These are phyloP conservation scores for Cylindrotheca fusiformis DNA, from an alignment of 108 stramenopile species.

Conservation along the genomic window DNA sequence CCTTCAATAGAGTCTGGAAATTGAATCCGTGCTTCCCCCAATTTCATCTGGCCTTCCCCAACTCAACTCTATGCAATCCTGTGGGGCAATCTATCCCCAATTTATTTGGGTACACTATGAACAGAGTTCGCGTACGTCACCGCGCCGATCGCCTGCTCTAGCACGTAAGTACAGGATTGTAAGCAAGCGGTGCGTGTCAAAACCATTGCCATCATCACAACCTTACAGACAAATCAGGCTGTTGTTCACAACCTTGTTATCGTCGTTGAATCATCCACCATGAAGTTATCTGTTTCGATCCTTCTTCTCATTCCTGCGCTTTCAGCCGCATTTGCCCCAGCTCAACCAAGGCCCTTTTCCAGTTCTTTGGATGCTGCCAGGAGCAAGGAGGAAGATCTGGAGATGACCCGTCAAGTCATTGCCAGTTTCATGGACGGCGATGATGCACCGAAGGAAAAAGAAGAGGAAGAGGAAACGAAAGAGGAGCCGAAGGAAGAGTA, in stretches of 20 bases:
- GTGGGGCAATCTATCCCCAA: too few species aligned
- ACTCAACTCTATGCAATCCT: too few species aligned
- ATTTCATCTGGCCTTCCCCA: too few species aligned
- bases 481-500: conserved; percentile 14
- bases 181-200: too few species aligned
- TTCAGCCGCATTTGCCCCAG: conserved; percentile 32
- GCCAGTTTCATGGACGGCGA: conserved; percentile 4
- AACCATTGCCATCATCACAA: too few species aligned
- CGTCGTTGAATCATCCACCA: conserved; percentile 2
- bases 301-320: conserved; percentile 28
- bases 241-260: background rate
- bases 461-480: background rate
- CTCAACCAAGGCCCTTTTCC: conserved; percentile 7
- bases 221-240: background rate
- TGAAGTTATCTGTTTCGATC: conserved; percentile 34
- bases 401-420: conserved; percentile 42
- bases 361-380: conserved; percentile 36
- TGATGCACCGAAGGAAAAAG: background rate
- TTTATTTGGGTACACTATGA: too few species aligned
- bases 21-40: too few species aligned
- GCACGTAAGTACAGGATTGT: background rate
- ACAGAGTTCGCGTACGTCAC: too few species aligned
- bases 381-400: conserved; percentile 57
- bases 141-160: conserved; percentile 2
- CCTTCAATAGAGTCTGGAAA: too few species aligned